These are phyloP conservation scores for Teunomyces panamensis DNA, from an alignment of 805 yeast species.

Conservation along the genomic window DNA sequence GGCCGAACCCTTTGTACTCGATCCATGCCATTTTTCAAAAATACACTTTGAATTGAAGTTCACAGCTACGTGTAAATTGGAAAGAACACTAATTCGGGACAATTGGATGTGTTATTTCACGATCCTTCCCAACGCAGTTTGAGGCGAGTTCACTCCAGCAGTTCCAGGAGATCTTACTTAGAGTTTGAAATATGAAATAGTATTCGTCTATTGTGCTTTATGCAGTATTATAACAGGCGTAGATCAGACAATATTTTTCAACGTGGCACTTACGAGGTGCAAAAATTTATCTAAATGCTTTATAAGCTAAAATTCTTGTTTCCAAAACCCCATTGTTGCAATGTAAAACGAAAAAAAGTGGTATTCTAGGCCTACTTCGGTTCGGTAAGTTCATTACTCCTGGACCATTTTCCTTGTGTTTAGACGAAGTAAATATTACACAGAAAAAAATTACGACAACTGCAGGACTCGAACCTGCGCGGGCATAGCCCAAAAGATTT, in stretches of 20 bases:
- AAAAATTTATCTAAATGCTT: background rate
- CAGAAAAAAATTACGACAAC: conserved; percentile 7
- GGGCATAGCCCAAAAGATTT: conserved; percentile 11
- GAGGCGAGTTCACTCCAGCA: background rate
- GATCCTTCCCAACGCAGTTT: background rate
- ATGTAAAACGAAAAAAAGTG: background rate
- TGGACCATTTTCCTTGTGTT: no score
- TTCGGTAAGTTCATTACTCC: no score
- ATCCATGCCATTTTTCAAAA: conserved; percentile 2
- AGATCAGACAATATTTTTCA: background rate
- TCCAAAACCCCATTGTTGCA: no score
- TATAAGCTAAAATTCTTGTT: no score
- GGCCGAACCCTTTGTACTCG: conserved; percentile 12
- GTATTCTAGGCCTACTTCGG: no score
- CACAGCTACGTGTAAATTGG: no score
- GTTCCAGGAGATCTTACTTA: background rate
- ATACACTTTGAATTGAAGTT: background rate
- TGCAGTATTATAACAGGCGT: background rate
- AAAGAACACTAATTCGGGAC: background rate
- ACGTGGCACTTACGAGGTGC: background rate
- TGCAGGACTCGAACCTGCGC: conserved; percentile 13
- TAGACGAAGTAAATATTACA: background rate
- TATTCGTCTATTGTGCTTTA: background rate
- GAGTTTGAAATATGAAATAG: background rate
- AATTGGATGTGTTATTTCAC: background rate